phyloP scores from a whole-genome alignment of 2,329 filamentous ascomycete species.

The Immersiporthe knoxdaviesiana region DNA sequence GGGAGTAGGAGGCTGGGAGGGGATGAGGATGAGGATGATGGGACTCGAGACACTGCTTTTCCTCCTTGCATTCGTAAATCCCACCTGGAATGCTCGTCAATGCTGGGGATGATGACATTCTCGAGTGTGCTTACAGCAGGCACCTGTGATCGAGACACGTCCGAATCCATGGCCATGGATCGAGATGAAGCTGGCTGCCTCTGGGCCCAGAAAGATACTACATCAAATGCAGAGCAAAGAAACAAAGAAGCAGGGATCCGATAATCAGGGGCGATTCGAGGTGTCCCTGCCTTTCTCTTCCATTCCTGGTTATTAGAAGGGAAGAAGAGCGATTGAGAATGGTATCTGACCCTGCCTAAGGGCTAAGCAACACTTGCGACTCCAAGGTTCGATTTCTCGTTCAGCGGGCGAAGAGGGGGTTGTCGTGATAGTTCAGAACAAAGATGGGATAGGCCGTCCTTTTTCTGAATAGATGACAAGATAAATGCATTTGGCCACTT shows the following conservation, averaged over 20 bases:
- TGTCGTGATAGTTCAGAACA: too few relatives aligned
- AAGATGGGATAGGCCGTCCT: too few relatives aligned
- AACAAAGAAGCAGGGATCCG: background rate
- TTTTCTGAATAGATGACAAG: background rate
- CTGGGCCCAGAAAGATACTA: background rate
- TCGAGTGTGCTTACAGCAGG: background rate
- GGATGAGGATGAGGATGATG: background rate
- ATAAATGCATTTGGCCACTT: background rate
- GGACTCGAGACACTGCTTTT: background rate
- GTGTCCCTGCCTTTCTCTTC: too few relatives aligned
- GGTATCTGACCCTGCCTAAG: too few relatives aligned
- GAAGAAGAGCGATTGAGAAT: too few relatives aligned
- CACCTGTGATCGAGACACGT: background rate
- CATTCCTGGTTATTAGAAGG: too few relatives aligned
- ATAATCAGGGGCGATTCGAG: too few relatives aligned
- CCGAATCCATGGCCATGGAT: background rate
- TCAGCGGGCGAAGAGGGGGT: too few relatives aligned
- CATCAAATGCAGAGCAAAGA: background rate
- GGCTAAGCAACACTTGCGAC: too few relatives aligned
- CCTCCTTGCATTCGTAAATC: conserved; percentile 8
- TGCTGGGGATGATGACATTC: conserved; percentile 21
- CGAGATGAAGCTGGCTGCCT: background rate
- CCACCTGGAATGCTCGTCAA: conserved; percentile 14
- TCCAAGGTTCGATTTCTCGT: too few relatives aligned
- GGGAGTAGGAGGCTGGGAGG: conserved; percentile 39